Base-by-base conservation (phyloP, 345 rosid species). In the Turnera subulata region DNA sequence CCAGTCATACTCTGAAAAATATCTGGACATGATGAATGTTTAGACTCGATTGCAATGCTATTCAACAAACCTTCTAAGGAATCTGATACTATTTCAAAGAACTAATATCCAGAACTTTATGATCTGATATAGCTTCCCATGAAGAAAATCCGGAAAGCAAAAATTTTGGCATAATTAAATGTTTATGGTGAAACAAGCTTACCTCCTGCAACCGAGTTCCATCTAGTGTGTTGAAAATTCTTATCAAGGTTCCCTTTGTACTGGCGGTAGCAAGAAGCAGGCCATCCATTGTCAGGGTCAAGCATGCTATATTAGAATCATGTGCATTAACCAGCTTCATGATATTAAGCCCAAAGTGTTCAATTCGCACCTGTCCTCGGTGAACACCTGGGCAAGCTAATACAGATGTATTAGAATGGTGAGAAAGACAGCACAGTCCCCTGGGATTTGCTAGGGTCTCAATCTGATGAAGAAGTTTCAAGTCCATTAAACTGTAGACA, bases 201-300 rank as follows among this genome's bases (percentile, higher is more conserved):
- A 92, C 96, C 96, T 92, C 96, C 78, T 86, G 96, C 62, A 84
- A 70, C 59, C 70, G 82, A 68, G 88, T 82, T 46, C 98, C 98
- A 52, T 92, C 98, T 85, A 92, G 70, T 10, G 96, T 89, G 74
- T 89, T 92, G 75, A 84, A 92, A 63, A 92, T 89, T 78, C 98
- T 80, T 46, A 84, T 79, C 75, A 92, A 76, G 32, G 96, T 92
- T 53, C 96, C 98, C 73, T 72, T 88, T 38, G 83, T 75, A 75
- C 96, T 92, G 22, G 96, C 95, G 65, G 95, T 92, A 15, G 96
- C 96, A 29, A 92, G 95, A 57, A 92, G 85, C 46, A 86, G 67
- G 65, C 96, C 98, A 72, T 92, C 98, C 80, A 77, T 53, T 15
- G 98, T 86, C 80, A 92, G 61, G 67, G 91, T 84, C 59, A 92